Percentiles rank a stretch among this genome's conserved stretches.
Conservation (phyloP, 2,329 filamentous ascomycete genomes). For the Lasiodiplodia sp. region DNA sequence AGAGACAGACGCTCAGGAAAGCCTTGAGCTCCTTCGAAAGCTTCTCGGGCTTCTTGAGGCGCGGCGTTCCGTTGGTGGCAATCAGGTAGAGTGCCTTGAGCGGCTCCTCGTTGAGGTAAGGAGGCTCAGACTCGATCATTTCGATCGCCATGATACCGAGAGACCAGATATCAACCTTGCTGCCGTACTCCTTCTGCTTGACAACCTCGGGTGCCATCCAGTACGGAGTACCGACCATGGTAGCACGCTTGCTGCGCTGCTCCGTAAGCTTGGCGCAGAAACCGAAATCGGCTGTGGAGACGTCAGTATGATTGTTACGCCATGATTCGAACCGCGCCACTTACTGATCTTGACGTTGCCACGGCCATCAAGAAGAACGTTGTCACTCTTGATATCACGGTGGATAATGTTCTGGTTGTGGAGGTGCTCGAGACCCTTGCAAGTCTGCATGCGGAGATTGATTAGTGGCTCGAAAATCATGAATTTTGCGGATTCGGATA, state of each 20-base stretch:
- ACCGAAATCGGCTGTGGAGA: constrained; percentile 85
- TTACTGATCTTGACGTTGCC: constrained; percentile 97
- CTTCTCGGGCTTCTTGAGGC: constrained; percentile 98
- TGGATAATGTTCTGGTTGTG: constrained; percentile 98
- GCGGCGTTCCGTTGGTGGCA: constrained; percentile 94
- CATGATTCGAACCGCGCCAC: constrained; percentile 48
- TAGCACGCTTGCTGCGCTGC: constrained; percentile 94
- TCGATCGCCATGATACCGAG: constrained; percentile 99
- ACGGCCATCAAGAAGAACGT: constrained; percentile 90
- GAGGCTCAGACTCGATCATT: constrained; percentile 98
- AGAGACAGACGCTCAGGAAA: constrained; percentile 94
- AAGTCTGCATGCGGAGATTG: constrained; percentile 68
- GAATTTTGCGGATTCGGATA: constrained; percentile 26
- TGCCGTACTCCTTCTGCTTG: constrained; percentile 98
- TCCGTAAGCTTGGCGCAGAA: constrained; percentile 99
- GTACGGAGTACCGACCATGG: constrained; percentile 98
- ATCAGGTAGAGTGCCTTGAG: constrained; percentile 97
- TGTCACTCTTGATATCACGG: constrained; percentile 99
- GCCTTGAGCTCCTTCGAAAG: constrained; percentile 97
- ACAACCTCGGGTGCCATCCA: constrained; percentile 99
- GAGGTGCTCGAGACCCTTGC: constrained; percentile 90
- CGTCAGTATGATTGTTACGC: constrained; percentile 31
- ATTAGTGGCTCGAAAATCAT: not conserved
- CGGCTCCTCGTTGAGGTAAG: constrained; percentile 97
- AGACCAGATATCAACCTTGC: constrained; percentile 99